Percentiles rank a stretch among this genome's conserved stretches.
Conservation (phyloP, 169 alveolate genomes). For the Plasmodium cynomolgi region DNA sequence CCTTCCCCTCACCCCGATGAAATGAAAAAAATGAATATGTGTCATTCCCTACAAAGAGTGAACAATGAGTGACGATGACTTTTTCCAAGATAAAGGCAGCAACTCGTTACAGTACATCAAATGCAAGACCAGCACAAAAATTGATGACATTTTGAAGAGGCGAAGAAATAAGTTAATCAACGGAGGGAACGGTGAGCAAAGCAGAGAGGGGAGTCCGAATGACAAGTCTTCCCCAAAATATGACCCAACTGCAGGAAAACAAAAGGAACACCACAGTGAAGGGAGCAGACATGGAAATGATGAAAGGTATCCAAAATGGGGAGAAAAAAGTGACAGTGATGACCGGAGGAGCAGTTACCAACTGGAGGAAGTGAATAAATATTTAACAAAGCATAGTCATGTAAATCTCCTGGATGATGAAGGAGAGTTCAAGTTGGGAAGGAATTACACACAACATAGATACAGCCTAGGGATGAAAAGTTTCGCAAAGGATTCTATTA, state of each 20-base stretch:
- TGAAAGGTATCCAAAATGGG: background rate
- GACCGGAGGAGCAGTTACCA: background rate
- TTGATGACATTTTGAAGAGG: constrained; percentile 72
- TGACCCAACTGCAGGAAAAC: background rate
- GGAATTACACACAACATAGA: background rate
- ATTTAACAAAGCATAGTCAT: background rate
- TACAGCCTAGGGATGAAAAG: background rate
- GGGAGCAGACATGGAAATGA: background rate
- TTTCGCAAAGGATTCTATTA: background rate
- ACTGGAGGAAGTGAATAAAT: background rate
- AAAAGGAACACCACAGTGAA: background rate
- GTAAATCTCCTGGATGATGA: background rate
- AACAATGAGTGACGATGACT: constrained; percentile 76
- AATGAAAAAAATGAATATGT: background rate
- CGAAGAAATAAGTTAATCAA: constrained; percentile 19
- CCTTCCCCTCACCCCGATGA: background rate
- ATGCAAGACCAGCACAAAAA: constrained; percentile 69
- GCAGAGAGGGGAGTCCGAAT: background rate
- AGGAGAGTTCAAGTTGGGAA: background rate
- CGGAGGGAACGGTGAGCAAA: background rate
- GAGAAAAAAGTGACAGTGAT: background rate
- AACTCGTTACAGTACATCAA: constrained; percentile 48
- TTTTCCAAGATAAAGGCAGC: constrained; percentile 52
- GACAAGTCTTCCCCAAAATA: background rate
- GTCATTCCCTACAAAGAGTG: background rate